These are phyloP conservation scores for Hibiscus syriacus DNA, from an alignment of 345 rosid species.

Conservation along the genomic window DNA sequence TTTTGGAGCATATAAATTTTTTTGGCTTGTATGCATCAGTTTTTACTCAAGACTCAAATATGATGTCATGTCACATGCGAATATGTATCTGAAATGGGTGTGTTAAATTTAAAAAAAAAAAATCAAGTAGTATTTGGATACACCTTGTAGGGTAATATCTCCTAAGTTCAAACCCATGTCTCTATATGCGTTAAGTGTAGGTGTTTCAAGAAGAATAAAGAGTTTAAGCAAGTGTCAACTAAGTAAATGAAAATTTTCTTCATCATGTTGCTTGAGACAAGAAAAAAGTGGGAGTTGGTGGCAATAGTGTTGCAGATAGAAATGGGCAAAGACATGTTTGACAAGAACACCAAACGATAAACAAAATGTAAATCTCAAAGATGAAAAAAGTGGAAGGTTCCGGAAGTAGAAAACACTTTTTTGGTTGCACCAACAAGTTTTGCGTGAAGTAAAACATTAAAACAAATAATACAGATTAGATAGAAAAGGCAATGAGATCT, in stretches of 20 bases:
- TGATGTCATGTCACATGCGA: no score
- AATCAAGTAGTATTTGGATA: no score
- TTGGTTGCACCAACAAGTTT: not conserved
- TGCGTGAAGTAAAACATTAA: not conserved
- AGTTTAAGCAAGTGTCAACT: no score
- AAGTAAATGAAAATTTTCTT: not conserved
- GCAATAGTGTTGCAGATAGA: no score
- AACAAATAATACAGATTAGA: not conserved
- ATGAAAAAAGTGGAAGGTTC: not conserved
- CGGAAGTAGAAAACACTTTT: not conserved
- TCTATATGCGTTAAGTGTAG: no score
- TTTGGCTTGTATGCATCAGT: not conserved
- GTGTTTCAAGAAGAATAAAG: no score
- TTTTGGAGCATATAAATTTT: not conserved
- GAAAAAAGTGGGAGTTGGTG: not conserved
- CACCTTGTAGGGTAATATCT: no score
- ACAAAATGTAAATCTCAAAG: not conserved
- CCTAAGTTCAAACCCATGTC: no score
- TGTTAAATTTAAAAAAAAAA: no score
- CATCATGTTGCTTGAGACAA: not conserved
- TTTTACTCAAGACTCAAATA: no score
- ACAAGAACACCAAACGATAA: not conserved
- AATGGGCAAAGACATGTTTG: no score
- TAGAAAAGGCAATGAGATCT: constrained; percentile 4
- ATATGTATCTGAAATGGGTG: no score